Evolutionary conservation across 164 flowering plant genomes (phyloP).

Genomic region (Echeveria elegans): DNA sequence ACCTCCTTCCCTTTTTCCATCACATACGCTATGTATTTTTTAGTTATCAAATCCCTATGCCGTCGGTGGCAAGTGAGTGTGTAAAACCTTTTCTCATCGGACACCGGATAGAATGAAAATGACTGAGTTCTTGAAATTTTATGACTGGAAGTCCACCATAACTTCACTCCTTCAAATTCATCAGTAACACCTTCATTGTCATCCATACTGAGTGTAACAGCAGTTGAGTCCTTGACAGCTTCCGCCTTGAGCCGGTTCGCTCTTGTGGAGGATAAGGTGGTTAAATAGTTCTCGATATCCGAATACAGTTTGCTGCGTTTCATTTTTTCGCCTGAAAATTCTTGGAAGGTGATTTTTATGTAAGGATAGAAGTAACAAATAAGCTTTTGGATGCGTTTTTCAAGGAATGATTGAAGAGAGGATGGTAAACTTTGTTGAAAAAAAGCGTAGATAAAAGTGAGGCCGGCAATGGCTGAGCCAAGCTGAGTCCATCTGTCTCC

Average conservation of each 20-base stretch:
- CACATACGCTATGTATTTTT: slow-evolving; percentile 27
- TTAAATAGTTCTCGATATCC: slow-evolving; percentile 38
- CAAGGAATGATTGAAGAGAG: too few species aligned
- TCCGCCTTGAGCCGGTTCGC: slow-evolving; percentile 46
- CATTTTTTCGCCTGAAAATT: slow-evolving; percentile 24
- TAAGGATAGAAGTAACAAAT: slow-evolving; percentile 15
- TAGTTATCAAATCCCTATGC: slow-evolving; percentile 15
- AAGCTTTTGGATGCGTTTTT: too few species aligned
- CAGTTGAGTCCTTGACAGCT: slow-evolving; percentile 15
- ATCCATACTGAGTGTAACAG: slow-evolving; percentile 43
- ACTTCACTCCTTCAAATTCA: slow-evolving; percentile 29
- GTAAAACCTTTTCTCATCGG: slow-evolving; percentile 20
- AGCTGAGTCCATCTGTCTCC: too few species aligned
- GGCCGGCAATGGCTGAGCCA: too few species aligned
- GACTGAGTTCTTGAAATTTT: not conserved
- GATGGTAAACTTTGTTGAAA: too few species aligned
- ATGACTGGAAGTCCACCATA: slow-evolving; percentile 34
- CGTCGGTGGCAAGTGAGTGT: slow-evolving; percentile 11
- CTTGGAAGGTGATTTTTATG: slow-evolving; percentile 27
- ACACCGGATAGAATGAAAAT: slow-evolving; percentile 16
- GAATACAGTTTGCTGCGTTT: slow-evolving; percentile 28
- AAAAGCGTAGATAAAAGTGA: too few species aligned
- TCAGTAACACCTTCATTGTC: slow-evolving; percentile 46
- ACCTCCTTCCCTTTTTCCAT: slow-evolving; percentile 30
- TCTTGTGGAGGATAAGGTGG: slow-evolving; percentile 16